Conservation (phyloP, 345 rosid genomes). For the Dipteronia sinensis region DNA sequence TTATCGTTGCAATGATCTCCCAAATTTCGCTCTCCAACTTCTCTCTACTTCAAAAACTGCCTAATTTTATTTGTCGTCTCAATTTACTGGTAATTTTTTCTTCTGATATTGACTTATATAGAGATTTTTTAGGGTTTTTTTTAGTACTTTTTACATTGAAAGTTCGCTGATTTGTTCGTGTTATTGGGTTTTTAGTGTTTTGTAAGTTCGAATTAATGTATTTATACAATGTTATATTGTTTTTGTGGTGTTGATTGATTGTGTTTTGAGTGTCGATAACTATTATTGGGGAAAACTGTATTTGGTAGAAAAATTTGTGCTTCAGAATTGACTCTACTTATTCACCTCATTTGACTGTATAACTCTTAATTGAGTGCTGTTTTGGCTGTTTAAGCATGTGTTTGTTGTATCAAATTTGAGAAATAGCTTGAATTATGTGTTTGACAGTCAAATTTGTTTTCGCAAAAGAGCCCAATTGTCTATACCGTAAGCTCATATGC, state of each 20-base stretch:
- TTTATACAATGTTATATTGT: neutral
- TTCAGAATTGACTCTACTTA: too few relatives aligned
- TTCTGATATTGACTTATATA: neutral
- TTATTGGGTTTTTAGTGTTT: neutral
- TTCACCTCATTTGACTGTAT: too few relatives aligned
- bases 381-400: neutral
- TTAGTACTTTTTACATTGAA: neutral
- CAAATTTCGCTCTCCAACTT: slow-evolving; percentile 23
- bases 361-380: slow-evolving; percentile 15
- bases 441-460: too few relatives aligned
- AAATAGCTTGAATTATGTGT: too few relatives aligned
- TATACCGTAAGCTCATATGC: too few relatives aligned
- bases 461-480: too few relatives aligned
- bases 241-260: neutral
- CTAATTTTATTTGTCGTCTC: slow-evolving; percentile 45
- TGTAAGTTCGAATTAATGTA: neutral
- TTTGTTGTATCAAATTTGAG: too few relatives aligned
- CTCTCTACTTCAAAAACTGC: slow-evolving; percentile 41
- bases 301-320: neutral
- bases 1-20: neutral
- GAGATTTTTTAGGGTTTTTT: too few relatives aligned
- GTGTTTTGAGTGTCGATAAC: neutral
- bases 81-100: slow-evolving; percentile 36
- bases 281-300: neutral
- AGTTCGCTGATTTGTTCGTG: neutral